Percentiles rank a stretch among this genome's conserved stretches.
Evolutionary conservation across 1,284 basidiomycete species (phyloP).

Genomic region (Nidula niveotomentosa): DNA sequence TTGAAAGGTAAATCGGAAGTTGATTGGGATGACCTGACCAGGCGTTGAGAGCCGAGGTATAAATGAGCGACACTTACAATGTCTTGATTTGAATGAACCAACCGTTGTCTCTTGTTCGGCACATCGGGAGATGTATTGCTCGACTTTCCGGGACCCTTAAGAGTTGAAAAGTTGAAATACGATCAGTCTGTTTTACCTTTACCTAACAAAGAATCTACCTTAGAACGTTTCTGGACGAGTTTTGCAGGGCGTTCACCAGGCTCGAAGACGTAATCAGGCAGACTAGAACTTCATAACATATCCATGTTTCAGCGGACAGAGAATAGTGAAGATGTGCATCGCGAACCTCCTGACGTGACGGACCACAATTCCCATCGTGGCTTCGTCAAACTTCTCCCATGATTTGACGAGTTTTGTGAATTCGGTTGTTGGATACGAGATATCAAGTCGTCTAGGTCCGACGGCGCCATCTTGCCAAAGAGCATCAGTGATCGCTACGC

Average conservation of each 20-base stretch:
- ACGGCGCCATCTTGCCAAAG: slow-evolving; percentile 55
- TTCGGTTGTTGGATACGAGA: slow-evolving; percentile 95
- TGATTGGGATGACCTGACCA: slow-evolving; percentile 40
- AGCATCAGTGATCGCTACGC: slow-evolving; percentile 8
- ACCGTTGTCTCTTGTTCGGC: slow-evolving; percentile 74
- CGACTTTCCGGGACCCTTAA: slow-evolving; percentile 63
- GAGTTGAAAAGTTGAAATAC: slow-evolving; percentile 13
- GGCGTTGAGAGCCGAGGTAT: slow-evolving; percentile 19
- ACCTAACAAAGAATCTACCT: slow-evolving; percentile 51
- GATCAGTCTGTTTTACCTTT: slow-evolving; percentile 9
- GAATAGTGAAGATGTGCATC: neutral
- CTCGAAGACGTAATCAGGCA: slow-evolving; percentile 86
- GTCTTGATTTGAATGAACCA: slow-evolving; percentile 28
- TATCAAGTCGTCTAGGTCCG: slow-evolving; percentile 85
- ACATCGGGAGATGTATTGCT: slow-evolving; percentile 66
- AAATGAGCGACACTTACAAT: slow-evolving; percentile 13
- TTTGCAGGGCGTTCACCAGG: slow-evolving; percentile 75
- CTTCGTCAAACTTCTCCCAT: slow-evolving; percentile 96
- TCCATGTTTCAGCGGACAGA: neutral
- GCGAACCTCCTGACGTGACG: slow-evolving; percentile 90
- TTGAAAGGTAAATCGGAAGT: slow-evolving; percentile 35
- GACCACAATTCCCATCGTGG: slow-evolving; percentile 93
- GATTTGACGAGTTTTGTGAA: slow-evolving; percentile 95
- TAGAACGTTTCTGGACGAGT: slow-evolving; percentile 65
- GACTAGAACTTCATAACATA: slow-evolving; percentile 46